Percentiles rank a stretch among this genome's conserved stretches.
These are phyloP conservation scores for Yarrowia galli DNA, from an alignment of 1,139 yeast species.

Conservation along the genomic window DNA sequence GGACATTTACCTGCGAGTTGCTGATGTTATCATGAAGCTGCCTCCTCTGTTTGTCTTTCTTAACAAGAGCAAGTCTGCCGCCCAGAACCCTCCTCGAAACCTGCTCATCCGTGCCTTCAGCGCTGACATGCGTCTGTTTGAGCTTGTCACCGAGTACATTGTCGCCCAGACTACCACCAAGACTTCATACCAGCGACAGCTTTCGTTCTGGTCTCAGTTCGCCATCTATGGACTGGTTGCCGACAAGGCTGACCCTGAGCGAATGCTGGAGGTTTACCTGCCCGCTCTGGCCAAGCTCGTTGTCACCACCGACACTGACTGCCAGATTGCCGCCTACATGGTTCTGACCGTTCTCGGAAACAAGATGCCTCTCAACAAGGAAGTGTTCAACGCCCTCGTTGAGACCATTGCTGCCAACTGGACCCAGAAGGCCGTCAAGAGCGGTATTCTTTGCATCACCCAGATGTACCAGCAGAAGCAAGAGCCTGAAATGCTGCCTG, in stretches of 20 bases:
- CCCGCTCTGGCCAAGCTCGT: constrained; percentile 53
- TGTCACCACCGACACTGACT: constrained; percentile 58
- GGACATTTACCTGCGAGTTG: constrained; percentile 74
- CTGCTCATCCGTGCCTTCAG: constrained; percentile 74
- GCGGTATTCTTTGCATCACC: constrained; percentile 53
- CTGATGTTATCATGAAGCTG: constrained; percentile 66
- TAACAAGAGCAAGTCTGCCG: constrained; percentile 68
- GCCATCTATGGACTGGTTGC: constrained; percentile 71
- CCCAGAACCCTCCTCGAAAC: constrained; percentile 68
- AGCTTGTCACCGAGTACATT: constrained; percentile 67
- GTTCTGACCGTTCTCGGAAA: constrained; percentile 78
- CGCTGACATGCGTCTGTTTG: constrained; percentile 71
- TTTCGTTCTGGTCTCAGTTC: constrained; percentile 79
- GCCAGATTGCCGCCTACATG: constrained; percentile 84
- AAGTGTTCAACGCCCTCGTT: constrained; percentile 71
- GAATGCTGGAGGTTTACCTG: constrained; percentile 57
- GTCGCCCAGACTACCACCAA: constrained; percentile 56
- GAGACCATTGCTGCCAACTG: constrained; percentile 66
- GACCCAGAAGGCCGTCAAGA: constrained; percentile 49
- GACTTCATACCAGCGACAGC: constrained; percentile 64
- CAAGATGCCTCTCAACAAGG: constrained; percentile 69
- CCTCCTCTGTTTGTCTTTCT: constrained; percentile 83
- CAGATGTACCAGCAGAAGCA: constrained; percentile 48
- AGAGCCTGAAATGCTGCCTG: constrained; percentile 43
- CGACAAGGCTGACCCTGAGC: constrained; percentile 53